These are phyloP conservation scores for Vanrija humicola DNA, from an alignment of 1,284 basidiomycete species.

Conservation along the genomic window DNA sequence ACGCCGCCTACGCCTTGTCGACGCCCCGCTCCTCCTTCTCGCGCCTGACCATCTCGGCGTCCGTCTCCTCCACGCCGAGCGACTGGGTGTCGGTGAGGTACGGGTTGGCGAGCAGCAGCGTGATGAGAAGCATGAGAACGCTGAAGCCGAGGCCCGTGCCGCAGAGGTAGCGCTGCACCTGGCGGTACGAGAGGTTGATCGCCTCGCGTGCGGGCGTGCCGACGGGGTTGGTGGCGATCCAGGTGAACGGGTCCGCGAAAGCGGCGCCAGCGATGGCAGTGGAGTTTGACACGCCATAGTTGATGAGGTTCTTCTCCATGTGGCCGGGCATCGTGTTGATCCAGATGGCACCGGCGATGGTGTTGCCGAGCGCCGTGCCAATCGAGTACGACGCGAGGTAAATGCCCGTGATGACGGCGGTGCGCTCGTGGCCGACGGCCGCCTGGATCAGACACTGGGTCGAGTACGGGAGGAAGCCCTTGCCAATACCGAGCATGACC, in stretches of 20 bases:
- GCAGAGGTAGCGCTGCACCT: constrained; percentile 39
- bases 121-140: constrained; percentile 23
- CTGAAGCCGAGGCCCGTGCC: constrained; percentile 41
- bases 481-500: constrained; percentile 49
- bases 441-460: constrained; percentile 49
- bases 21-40: too few relatives aligned
- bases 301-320: constrained; percentile 11
- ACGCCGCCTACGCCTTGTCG: too few relatives aligned
- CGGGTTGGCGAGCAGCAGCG: constrained; percentile 29
- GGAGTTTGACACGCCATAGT: constrained; percentile 29
- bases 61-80: constrained; percentile 23
- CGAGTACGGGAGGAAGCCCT: constrained; percentile 49
- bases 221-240: constrained; percentile 33
- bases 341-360: constrained; percentile 50
- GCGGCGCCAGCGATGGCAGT: constrained; percentile 34
- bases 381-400: constrained; percentile 48
- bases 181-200: constrained; percentile 32
- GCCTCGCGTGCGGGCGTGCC: constrained; percentile 44
- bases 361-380: constrained; percentile 45
- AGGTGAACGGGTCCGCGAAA: constrained; percentile 42
- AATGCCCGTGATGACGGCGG: constrained; percentile 47
- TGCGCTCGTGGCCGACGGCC: constrained; percentile 45
- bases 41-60: too few relatives aligned
- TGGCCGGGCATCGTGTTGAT: constrained; percentile 24
- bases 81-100: constrained; percentile 36